These are phyloP conservation scores for Didymella pomorum DNA, from an alignment of 2,329 filamentous ascomycete genomes.

Conservation along the genomic window DNA sequence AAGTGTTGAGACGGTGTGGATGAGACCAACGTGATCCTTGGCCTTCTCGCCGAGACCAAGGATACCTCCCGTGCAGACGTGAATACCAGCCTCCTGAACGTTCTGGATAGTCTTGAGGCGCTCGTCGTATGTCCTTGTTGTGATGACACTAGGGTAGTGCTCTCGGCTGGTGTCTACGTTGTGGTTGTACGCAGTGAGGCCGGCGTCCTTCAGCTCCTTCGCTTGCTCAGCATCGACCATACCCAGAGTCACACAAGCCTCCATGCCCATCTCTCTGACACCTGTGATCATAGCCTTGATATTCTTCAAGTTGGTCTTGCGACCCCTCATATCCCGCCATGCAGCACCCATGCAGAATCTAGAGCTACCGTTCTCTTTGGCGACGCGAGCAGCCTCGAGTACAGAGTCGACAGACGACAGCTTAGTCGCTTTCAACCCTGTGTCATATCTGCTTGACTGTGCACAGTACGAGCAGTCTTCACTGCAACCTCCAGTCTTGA, in stretches of 20 bases:
- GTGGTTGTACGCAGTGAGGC: slow-evolving; percentile 92
- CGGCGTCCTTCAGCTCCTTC: slow-evolving; percentile 80
- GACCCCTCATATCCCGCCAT: slow-evolving; percentile 92
- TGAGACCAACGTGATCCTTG: slow-evolving; percentile 80
- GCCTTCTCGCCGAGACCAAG: slow-evolving; percentile 82
- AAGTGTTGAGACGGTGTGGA: slow-evolving; percentile 82
- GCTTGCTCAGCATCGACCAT: slow-evolving; percentile 89
- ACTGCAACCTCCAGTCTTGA: slow-evolving; percentile 91
- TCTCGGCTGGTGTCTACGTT: slow-evolving; percentile 91
- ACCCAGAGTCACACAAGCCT: slow-evolving; percentile 90
- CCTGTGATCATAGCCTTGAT: slow-evolving; percentile 87
- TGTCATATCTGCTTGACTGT: slow-evolving; percentile 81
- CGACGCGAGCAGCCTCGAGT: slow-evolving; percentile 76
- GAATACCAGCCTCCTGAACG: slow-evolving; percentile 85
- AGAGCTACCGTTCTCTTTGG: slow-evolving; percentile 84
- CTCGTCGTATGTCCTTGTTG: slow-evolving; percentile 87
- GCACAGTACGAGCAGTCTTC: slow-evolving; percentile 95
- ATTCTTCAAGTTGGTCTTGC: slow-evolving; percentile 82
- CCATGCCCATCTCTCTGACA: slow-evolving; percentile 83
- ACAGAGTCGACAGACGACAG: slow-evolving; percentile 83
- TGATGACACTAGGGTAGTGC: slow-evolving; percentile 86
- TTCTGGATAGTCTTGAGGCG: slow-evolving; percentile 79
- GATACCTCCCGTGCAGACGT: slow-evolving; percentile 90
- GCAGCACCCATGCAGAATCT: slow-evolving; percentile 96
- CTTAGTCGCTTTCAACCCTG: slow-evolving; percentile 80